Evolutionary conservation across 176 grass and related monocot genomes (phyloP), one percentile per base, ranked within the genome.

Genomic region (Tillandsia leiboldiana): DNA sequence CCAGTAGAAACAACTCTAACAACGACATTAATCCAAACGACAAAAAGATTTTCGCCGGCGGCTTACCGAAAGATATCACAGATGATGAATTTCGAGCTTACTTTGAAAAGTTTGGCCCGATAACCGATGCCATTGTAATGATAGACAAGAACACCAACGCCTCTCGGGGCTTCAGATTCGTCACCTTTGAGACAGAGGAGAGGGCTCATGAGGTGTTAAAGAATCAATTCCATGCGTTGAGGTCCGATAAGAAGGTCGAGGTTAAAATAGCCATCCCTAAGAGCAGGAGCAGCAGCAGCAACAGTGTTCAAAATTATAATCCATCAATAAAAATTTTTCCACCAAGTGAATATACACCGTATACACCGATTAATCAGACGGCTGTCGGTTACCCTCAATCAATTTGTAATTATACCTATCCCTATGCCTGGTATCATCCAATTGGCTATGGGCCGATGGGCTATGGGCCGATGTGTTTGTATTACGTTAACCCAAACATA

Each of bases 31-130:
- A 14, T 26, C 11, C 48, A 70, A 69, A 69, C 53, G 28, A 20
- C 12, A 77, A 54, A n/a, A 83, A 73, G 64, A 78, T 78, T 24
- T 83, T 83, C 27, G 29, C 73, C 5, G 81, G 75, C 57, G 75
- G 75, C 10, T 70, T 83, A 63, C 53, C 65, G 10, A 10, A 26
- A 1, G n/a, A 9, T 14, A 4, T 83, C 15, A 68, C 54, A 11
- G 49, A 83, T 15, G 10, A 69, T 0, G 53, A 42, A 24, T 72
- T 83, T 51, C 18, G 53, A 11, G 49, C 73, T 10, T 83, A 83
- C 12, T 78, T 83, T 62, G 9, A 56, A 17, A 54, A 66, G 0
- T 83, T 69, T 51, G 75, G 70, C 0, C 26, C 18, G 6, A 51
- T 83, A 12, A 78, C 48, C n/a, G 53, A 54, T 50, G 70, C 66